Conservation (phyloP, 2,329 filamentous ascomycete genomes). For the Colletotrichum gloeosporioides region DNA sequence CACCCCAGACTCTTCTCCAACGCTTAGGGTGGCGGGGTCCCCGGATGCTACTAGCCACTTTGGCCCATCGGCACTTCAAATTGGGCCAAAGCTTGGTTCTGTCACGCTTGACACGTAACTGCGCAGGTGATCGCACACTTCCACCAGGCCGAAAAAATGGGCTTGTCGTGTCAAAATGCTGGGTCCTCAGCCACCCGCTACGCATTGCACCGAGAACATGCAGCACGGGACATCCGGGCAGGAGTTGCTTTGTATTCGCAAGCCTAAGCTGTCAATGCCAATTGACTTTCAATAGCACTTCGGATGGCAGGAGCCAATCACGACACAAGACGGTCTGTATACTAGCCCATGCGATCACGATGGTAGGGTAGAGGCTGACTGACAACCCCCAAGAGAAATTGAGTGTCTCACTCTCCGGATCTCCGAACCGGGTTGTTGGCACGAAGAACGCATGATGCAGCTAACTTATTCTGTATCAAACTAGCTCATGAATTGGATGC, state of each 20-base stretch:
- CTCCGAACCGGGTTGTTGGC: neutral
- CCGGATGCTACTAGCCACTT: constrained; percentile 7
- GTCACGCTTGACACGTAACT: neutral
- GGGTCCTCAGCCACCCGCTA: neutral
- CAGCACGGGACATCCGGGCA: neutral
- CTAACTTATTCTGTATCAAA: neutral
- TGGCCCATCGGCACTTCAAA: neutral
- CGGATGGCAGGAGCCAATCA: neutral
- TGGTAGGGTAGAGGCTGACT: neutral
- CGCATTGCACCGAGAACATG: neutral
- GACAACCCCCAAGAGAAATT: neutral
- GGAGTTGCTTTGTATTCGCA: neutral
- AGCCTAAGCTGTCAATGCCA: neutral
- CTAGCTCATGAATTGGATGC: neutral
- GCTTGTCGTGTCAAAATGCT: neutral
- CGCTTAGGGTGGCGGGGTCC: constrained; percentile 6
- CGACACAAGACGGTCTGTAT: neutral
- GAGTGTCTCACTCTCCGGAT: neutral
- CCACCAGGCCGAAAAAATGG: neutral
- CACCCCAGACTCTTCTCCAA: constrained; percentile 13
- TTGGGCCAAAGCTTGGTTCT: neutral
- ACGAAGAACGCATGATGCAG: neutral
- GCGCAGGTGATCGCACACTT: neutral
- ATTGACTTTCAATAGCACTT: neutral
- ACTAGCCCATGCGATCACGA: neutral